A percentile compares a stretch with the other conserved stretches of the same genome.
These are phyloP conservation scores for Jaapia argillacea DNA, from an alignment of 768 basidiomycete species.

Conservation along the genomic window DNA sequence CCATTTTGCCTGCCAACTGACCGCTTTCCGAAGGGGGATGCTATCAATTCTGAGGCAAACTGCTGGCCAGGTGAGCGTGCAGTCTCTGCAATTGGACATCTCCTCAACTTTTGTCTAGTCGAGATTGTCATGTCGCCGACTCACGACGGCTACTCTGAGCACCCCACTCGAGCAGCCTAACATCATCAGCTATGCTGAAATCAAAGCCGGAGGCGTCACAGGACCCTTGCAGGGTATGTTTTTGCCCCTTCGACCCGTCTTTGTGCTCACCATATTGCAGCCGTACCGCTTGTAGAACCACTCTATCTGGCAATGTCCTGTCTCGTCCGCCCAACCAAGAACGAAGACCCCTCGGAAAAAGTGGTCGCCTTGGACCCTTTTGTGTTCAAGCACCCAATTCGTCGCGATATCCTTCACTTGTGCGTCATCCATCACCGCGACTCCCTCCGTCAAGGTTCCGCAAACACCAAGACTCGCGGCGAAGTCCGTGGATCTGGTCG, in stretches of 20 bases:
- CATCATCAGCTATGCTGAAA: no score
- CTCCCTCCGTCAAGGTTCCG: conserved; percentile 84
- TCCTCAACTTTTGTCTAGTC: no score
- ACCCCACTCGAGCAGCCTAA: no score
- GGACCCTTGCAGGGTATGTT: neutral
- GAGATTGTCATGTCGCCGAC: no score
- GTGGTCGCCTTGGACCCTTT: conserved; percentile 62
- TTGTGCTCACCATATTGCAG: conserved; percentile 18
- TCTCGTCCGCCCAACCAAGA: conserved; percentile 37
- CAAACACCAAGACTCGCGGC: conserved; percentile 82
- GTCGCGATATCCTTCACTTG: conserved; percentile 87
- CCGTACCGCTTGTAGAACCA: conserved; percentile 29
- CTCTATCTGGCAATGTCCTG: conserved; percentile 54
- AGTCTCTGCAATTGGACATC: no score
- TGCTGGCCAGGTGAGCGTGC: no score
- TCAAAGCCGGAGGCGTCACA: no score
- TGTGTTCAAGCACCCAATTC: conserved; percentile 86
- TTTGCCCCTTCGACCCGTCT: no score
- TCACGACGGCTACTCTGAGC: no score
- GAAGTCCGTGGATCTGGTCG: conserved; percentile 85
- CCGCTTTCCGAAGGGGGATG: no score
- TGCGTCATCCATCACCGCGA: conserved; percentile 87
- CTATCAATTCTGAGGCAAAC: no score
- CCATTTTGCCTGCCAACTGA: no score
- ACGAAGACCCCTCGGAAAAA: conserved; percentile 27